Base-by-base conservation (phyloP, 805 yeast species). In the Phaffomyces opuntiae region DNA sequence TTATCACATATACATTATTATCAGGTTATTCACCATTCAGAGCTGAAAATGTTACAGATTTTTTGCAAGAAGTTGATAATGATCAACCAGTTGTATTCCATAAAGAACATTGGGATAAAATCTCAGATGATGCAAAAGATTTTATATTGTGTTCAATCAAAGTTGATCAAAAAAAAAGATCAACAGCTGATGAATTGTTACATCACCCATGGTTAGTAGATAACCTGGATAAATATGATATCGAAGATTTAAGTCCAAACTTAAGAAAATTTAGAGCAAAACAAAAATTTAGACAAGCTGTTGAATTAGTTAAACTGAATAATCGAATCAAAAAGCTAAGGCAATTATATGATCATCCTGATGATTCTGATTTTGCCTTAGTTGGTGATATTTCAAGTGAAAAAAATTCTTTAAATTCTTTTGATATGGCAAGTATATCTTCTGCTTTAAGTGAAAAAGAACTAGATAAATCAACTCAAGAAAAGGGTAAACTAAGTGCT, bases 1-100 rank as follows among this genome's bases (percentile, higher is more conserved):
- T 91, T 9, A 87, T 91, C 39, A 79, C 96, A 0, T 93, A 88
- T 64, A 90, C 97, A 0, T 67, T 90, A 39, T 71, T 91, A 39
- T 88, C 93, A 54, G 99, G 99, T 0, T 88, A 89, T 61, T 83
- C 95, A 7, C 96, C 98, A 4, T 88, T 91, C 64, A 69, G 90
- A 42, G 80, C 96, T 0, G 96, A 90, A 59, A 82, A 78, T 40
- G 87, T 85, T 1, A 76, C 74, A 45, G 95, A 86, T 45, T 91
- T 93, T 60, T 66, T 91, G 40, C 77, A 76, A 38, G 98, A 91
- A 62, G 93, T 87, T 46, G 70, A 73, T 44, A 63, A 76, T 55
- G 81, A 81, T 39, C 80, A 80, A 50, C 74, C 74, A 44, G 87
- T 87, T 7, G 89, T 91, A n/a, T 91, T 91, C 70, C 96, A 89